Base-by-base conservation (phyloP, 202 grass and related monocot genomes). In the Musa balbisiana region DNA sequence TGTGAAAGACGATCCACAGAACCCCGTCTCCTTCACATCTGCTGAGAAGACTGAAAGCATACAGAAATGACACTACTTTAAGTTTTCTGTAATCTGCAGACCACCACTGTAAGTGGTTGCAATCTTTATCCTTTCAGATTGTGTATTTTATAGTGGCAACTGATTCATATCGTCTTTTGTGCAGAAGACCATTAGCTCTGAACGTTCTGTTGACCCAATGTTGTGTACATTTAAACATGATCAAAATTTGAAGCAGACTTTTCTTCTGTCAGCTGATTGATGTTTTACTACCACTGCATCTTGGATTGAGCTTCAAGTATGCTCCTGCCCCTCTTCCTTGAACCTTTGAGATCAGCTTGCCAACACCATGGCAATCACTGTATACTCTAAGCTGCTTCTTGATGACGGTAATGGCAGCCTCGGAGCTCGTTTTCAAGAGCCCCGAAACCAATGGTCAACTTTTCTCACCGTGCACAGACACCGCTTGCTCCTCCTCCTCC, bases 1-100 rank as follows among this genome's bases (percentile, higher is more conserved):
- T 0, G 95, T 99, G 68, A 87, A 92, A 11, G 81, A 90, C 2
- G 77, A 90, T 62, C 73, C 79, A 3, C 90, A 90, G 22, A 63
- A 72, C 1, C 83, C 91, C 2, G 95, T 99, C 1, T 83, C 84
- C 62, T 97, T 97, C 68, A 29, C 83, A 52, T 84, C 86, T 54
- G 24, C 56, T 51, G 73, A 9, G 64, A 75, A 82, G 63, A 10
- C 52, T 16, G 79, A 85, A 10, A 59, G 26, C 29, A 17, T 17
- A 17, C 62, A 14, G 8, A 84, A 80, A 53, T 60, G 56, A 60
- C 56, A 19, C 17, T 2, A 60, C 17, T 17, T 17, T n/a, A 1
- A 8, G n/a, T 21, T 60, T 60, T 43, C 4, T 43, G 33, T 43
- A 6, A 43, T 43, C 33, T 43, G 33, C 33, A 43, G 4, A 8